Base-by-base conservation (phyloP, 2,329 filamentous ascomycete species). In the Arthrobotrys pseudoclavata region DNA sequence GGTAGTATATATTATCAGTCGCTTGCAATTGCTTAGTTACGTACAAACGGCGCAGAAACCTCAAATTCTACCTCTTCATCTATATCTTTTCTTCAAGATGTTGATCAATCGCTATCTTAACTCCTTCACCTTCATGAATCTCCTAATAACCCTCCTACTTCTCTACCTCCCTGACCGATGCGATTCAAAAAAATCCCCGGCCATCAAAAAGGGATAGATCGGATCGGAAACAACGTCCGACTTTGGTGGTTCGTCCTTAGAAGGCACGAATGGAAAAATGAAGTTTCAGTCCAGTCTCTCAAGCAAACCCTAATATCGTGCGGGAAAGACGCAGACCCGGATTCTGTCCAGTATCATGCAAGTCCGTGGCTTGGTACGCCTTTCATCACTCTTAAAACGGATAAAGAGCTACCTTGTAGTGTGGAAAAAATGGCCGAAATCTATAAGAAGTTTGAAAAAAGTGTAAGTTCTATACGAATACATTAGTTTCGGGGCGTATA, bases 221-320 rank as follows among this genome's bases (percentile, higher is more conserved):
- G 7, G n/a, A 64, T 69, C n/a, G 71, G 71, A 10, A 37, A 34
- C 0, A 45, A 69, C 34, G 71, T 76, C 10, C 53, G 63, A 12
- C 29, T 69, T 6, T 76, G 63, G 63, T 76, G 71, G 71, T 76
- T 76, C 20, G 63, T 76, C 4, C 3, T 76, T 5, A 15, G 50
- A 20, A 22, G 15, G 22, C 4, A 48, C 0, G 5, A 40, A 9
- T 69, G 71, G 71, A 29, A 40, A 22, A 20, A 74, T n/a, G 18
- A 13, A 12, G 4, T 2, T 3, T 37, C 10, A 37, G 2, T 7
- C 34, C 2, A 37, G 34, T 12, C 10, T 4, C 26, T 29, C 26
- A 29, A 29, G 7, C 5, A 37, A 37, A 37, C 4, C 12, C 15
- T n/a, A 40, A 15, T 40, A 1, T 12, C 9, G 9, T 48, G 50